Evolutionary conservation across 1,139 yeast species (phyloP).

Genomic region (Schizosaccharomyces versatilis): DNA sequence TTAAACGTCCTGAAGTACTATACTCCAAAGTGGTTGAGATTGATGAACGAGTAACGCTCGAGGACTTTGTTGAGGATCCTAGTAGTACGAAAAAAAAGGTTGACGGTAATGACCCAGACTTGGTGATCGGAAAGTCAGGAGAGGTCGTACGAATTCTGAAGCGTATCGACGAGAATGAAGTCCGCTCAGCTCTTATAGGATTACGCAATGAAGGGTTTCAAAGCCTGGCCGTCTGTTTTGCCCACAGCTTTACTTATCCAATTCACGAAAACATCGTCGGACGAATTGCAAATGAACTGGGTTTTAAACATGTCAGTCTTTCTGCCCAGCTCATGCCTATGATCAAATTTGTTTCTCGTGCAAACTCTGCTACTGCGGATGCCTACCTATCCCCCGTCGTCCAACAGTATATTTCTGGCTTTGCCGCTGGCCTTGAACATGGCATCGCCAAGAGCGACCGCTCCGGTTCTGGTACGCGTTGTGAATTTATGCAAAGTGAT

Average conservation of each 20-base stretch:
- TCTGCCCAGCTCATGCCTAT: conserved; percentile 48
- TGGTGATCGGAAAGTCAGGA: conserved; percentile 36
- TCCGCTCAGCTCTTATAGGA: conserved; percentile 23
- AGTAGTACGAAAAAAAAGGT: conserved; percentile 16
- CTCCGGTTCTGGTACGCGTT: conserved; percentile 14
- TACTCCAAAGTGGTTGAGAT: conserved; percentile 43
- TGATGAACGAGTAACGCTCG: conserved; percentile 52
- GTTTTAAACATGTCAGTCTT: conserved; percentile 34
- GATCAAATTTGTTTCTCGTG: conserved; percentile 49
- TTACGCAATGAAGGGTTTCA: conserved; percentile 34
- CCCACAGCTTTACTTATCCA: conserved; percentile 47
- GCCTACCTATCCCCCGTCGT: conserved; percentile 61
- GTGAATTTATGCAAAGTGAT: conserved; percentile 38
- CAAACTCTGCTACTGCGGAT: conserved; percentile 53
- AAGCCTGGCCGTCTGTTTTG: conserved; percentile 46
- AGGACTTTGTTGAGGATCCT: conserved; percentile 34
- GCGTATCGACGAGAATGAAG: conserved; percentile 25
- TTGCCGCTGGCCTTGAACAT: conserved; percentile 37
- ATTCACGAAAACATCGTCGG: conserved; percentile 41
- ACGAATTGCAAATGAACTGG: conserved; percentile 33
- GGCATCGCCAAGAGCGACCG: conserved; percentile 16
- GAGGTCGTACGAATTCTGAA: conserved; percentile 36
- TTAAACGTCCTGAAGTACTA: conserved; percentile 34
- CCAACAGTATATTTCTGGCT: conserved; percentile 35
- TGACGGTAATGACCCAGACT: conserved; percentile 18